Evolutionary conservation across 306 rosid species (phyloP), one percentile per base, ranked within the genome.

Genomic region (Dalbergia oliveri): DNA sequence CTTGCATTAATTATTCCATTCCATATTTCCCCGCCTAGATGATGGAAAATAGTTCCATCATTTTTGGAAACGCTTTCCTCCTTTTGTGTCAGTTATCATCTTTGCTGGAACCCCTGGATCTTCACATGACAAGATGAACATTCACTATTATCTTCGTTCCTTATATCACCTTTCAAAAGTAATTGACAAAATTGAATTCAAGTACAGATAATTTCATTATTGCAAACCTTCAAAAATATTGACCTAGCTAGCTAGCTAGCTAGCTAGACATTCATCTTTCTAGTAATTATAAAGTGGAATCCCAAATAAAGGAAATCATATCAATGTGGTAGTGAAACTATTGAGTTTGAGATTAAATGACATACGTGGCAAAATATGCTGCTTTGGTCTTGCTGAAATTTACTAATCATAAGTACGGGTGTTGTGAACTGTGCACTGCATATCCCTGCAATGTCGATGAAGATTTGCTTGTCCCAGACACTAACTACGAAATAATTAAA

Each of bases 381-480:
- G 51, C 47, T 64, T 69, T 68, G 16, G 62, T 56, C 39, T 37
- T 31, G 19, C 2, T 11, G 60, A 82, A 77, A 63, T 63, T 66
- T 67, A 66, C 19, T 64, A 41, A 76, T 66, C 15, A 62, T 51
- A 26, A 45, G 79, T 53, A 35, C 62, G 72, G 44, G 73, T 74
- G 86, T 59, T 74, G 85, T 61, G 63, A 19, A 39, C 70, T 66
- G 83, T 84, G 11, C 70, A 34, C 47, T 33, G 77, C 87, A 81
- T 73, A 83, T 86, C 84, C 79, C 81, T 82, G 57, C 71, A 80
- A 84, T 71, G 72, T 31, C 69, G 86, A 63, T 66, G 76, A 80
- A 84, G 86, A 88, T 87, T 84, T 86, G 65, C 7, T 74, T 82
- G 91, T 85, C 80, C 72, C 60, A 14, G 49, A 37, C 74, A 73